Evolutionary conservation across 441 rosid genomes (phyloP).

Genomic region (Hura crepitans): DNA sequence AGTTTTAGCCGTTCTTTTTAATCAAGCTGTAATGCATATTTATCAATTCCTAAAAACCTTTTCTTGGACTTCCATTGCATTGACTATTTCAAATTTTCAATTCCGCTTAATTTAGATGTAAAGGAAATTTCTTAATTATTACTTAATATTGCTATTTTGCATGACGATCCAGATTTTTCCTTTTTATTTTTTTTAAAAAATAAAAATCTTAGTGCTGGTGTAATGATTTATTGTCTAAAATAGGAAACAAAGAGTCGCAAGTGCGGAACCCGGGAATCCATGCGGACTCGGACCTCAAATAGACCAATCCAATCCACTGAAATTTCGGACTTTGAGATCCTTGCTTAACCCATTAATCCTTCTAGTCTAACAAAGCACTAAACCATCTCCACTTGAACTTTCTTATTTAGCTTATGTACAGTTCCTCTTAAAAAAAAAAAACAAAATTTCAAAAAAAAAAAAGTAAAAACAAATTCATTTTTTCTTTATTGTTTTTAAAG

Average conservation of each 20-base stretch:
- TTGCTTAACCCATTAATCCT: background rate
- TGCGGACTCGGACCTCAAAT: constrained; percentile 16
- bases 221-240: background rate
- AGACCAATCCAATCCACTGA: constrained; percentile 10
- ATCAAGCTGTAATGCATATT: background rate
- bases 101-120: too few relatives aligned
- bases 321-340: constrained; percentile 18
- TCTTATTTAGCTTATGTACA: background rate
- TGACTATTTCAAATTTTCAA: too few relatives aligned
- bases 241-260: background rate
- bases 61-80: too few relatives aligned
- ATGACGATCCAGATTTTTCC: too few relatives aligned
- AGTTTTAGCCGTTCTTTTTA: constrained; percentile 15
- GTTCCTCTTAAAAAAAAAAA: too few relatives aligned
- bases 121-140: too few relatives aligned
- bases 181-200: too few relatives aligned
- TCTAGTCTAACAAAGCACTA: background rate
- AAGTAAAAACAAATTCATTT: background rate
- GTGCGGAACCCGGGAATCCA: constrained; percentile 12
- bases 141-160: too few relatives aligned
- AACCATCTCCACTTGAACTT: background rate
- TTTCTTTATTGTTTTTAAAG: background rate
- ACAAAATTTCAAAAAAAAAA: background rate
- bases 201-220: too few relatives aligned
- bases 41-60: background rate